Base-by-base conservation (phyloP, 768 basidiomycete species). In the Lenzites betulinus region DNA sequence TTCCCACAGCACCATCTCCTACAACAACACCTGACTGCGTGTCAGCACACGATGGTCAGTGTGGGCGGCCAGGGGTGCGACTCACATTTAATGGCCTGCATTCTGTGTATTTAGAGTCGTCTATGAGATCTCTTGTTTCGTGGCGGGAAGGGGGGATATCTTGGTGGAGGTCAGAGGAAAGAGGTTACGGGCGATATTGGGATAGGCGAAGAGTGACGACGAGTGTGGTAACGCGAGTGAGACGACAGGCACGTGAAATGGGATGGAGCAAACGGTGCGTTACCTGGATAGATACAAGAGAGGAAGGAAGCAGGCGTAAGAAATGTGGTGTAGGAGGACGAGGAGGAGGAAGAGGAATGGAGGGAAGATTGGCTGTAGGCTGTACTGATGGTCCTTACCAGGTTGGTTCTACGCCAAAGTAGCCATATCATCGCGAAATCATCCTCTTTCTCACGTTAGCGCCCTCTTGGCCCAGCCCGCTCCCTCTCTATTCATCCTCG, bases 1-100 rank as follows among this genome's bases (percentile, higher is more conserved):
- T 98, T 74, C 95, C 95, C 68, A 97, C 95, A 60, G 95, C 95
- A 85, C 95, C 95, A 81, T 98, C 95, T 71, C 95, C 95, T 53
- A 98, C 95, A 71, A 98, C 95, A 76, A 98, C 95, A 82, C 94
- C 95, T 96, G 73, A 56, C 51, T 68, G 55, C 51, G 58, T 58
- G 56, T 51, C 42, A 57, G 55, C 49, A 39, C 52, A 63, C 48
- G 54, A 25, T 64, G 62, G 38, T 50, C 36, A 42, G 42, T 58
- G 35, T 7, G 52, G 20, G 41, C 39, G 33, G 38, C 41, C 18
- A 28, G 44, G 35, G 58, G 23, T 36, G 54, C n/a, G 57, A 77
- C 86, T 63, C 68, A 92, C 92, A 94, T 84, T 94, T 93, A 72
- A 93, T 94, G 72, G 92, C 89, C 81, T 93, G 91, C 92, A 93